Base-by-base conservation (phyloP, 768 basidiomycete species). In the Amylocystis lapponica region DNA sequence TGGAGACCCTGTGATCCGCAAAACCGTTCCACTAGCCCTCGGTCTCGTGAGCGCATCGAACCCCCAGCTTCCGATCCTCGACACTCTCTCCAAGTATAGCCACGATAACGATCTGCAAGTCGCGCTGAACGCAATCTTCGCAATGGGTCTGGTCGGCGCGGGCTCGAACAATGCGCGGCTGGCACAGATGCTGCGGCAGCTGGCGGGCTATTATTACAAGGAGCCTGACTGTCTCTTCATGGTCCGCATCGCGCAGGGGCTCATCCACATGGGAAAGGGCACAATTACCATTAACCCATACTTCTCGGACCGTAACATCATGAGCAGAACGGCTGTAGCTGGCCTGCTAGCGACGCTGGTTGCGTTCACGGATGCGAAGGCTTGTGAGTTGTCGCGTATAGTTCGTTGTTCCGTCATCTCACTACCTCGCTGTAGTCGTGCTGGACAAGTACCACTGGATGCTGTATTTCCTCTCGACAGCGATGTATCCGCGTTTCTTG, bases 201-300 rank as follows among this genome's bases (percentile, higher is more conserved):
- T 99, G 4, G 93, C 95, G 10, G 89, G 89, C n/a, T 99, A 98
- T 69, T 99, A 99, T 66, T 77, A 87, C 67, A 97, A 97, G 62
- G 96, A 99, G 64, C 81, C 94, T 1, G 93, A 99, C 58, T 95
- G 91, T 60, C 65, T 97, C 55, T 98, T 99, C 64, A 87, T 90
- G 74, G 94, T 97, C 16, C 83, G 96, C 42, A 81, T 99, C 46
- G 90, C 95, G 2, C 87, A 97, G 65, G 96, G 96, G 16, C 66
- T 98, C 54, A 86, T 97, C n/a, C 92, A 97, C 63, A 94, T 98
- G 94, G 96, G 96, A 63, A 99, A 99, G 67, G 96, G 96, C 27
- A 97, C 94, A 12, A 89, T 99, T 59, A 88, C 89, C 10, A 70
- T 99, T 54, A 97, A 95, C 62, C 95, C 96, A 3, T 97, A 96